These are phyloP conservation scores for Theobroma cacao DNA, from an alignment of 345 rosid species.

Conservation along the genomic window DNA sequence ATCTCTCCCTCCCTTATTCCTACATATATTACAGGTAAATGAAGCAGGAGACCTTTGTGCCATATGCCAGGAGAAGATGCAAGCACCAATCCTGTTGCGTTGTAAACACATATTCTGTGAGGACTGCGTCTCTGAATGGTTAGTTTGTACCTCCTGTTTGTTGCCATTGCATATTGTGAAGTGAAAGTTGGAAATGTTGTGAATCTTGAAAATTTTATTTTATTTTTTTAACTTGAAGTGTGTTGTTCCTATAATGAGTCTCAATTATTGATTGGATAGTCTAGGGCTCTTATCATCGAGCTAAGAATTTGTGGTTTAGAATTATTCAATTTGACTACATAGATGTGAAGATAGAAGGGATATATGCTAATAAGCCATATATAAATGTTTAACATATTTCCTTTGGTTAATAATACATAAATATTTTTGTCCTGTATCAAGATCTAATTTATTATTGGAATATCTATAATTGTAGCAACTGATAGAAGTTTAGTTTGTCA, in stretches of 20 bases:
- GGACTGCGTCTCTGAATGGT: slow-evolving; percentile 71
- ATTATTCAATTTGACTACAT: not conserved
- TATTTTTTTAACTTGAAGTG: not conserved
- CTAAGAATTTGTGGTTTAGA: not conserved
- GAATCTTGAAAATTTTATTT: not conserved
- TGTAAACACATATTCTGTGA: slow-evolving; percentile 72
- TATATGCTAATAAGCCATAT: not conserved
- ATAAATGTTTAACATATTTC: not conserved
- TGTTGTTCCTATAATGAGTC: not conserved
- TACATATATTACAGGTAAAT: slow-evolving; percentile 34
- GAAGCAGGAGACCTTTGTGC: slow-evolving; percentile 68
- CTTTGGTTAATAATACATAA: not conserved
- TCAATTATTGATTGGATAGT: not conserved
- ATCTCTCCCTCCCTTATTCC: not conserved
- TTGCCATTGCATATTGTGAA: not conserved
- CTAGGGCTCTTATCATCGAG: not conserved
- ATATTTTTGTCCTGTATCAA: not conserved
- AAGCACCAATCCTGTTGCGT: slow-evolving; percentile 45
- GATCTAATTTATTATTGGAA: not conserved
- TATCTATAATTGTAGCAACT: not conserved
- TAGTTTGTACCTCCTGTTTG: not conserved
- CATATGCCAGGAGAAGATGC: slow-evolving; percentile 79
- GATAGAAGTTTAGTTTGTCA: not conserved
- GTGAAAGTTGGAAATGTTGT: not conserved
- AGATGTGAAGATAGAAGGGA: not conserved